Evolutionary conservation across 805 yeast genomes (phyloP).

Genomic region (Candida michaelii): DNA sequence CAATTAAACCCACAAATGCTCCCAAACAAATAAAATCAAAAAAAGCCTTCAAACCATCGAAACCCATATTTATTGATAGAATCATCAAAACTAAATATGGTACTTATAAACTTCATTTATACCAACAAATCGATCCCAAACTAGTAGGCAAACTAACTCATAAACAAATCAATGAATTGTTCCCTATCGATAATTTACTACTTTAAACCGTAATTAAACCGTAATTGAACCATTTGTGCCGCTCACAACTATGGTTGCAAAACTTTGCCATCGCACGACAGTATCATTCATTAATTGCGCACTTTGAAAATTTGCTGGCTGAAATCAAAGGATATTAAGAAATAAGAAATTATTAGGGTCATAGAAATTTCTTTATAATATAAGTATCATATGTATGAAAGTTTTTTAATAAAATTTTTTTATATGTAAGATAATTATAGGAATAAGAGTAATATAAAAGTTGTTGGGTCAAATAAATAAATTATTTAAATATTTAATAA

Average conservation of each 20-base stretch:
- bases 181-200: constrained; percentile 6
- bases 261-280: constrained; percentile 2
- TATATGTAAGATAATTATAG: background rate
- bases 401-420: background rate
- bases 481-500: constrained; percentile 8
- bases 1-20: no score
- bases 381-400: background rate
- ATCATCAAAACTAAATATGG: constrained; percentile 9
- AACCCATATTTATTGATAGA: constrained; percentile 5
- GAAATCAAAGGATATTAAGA: constrained; percentile 1
- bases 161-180: constrained; percentile 10
- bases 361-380: background rate
- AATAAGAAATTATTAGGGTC: background rate
- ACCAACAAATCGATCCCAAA: constrained; percentile 10
- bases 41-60: background rate
- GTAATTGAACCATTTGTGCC: no score
- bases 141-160: constrained; percentile 11
- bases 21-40: background rate
- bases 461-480: constrained; percentile 1
- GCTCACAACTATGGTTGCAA: background rate
- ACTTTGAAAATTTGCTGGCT: constrained; percentile 10
- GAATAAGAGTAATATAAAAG: background rate
- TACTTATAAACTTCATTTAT: constrained; percentile 7
- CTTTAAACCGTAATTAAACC: no score
- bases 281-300: constrained; percentile 5